Conservation (phyloP, 495 filamentous ascomycete genomes). For the Lasiosphaeria miniovina region DNA sequence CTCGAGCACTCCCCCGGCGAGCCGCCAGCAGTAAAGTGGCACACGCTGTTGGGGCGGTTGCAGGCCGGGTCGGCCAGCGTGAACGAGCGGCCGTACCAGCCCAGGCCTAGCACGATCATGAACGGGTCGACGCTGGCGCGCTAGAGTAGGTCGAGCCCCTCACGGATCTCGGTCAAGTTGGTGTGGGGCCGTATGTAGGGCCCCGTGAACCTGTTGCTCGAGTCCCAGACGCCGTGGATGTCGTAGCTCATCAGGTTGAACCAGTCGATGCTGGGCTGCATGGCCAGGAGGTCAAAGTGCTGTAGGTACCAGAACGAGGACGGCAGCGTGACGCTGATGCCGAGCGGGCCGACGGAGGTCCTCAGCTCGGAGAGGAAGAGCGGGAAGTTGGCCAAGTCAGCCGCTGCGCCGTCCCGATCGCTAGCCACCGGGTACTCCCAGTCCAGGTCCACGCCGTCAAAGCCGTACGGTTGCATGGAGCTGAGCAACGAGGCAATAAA, state of each 20-base stretch:
- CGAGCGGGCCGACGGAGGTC: background rate
- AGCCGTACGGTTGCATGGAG: constrained; percentile 17
- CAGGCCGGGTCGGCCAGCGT: constrained; percentile 16
- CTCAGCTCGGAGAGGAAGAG: constrained; percentile 14
- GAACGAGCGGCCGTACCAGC: constrained; percentile 49
- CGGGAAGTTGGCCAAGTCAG: constrained; percentile 40
- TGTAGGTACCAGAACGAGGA: constrained; percentile 55
- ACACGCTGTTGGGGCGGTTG: constrained; percentile 16
- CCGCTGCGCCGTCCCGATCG: constrained; percentile 35
- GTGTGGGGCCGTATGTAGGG: constrained; percentile 43
- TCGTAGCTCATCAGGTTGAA: constrained; percentile 59
- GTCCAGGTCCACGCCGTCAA: constrained; percentile 53
- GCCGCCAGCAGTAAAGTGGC: constrained; percentile 24
- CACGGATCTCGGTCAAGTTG: constrained; percentile 54
- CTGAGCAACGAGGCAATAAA: constrained; percentile 22
- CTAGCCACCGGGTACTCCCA: constrained; percentile 48
- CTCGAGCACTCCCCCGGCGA: constrained; percentile 30
- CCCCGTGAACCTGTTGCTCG: constrained; percentile 23
- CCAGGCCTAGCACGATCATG: constrained; percentile 46
- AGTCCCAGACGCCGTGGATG: constrained; percentile 34
- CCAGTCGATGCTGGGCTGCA: constrained; percentile 45
- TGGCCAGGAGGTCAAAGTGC: constrained; percentile 44
- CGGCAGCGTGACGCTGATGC: constrained; percentile 40
- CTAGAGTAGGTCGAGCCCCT: constrained; percentile 49
- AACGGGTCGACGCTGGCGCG: constrained; percentile 43